These are phyloP conservation scores for Cynanchum wilfordii DNA, from an alignment of 257 asterid species.

Conservation along the genomic window DNA sequence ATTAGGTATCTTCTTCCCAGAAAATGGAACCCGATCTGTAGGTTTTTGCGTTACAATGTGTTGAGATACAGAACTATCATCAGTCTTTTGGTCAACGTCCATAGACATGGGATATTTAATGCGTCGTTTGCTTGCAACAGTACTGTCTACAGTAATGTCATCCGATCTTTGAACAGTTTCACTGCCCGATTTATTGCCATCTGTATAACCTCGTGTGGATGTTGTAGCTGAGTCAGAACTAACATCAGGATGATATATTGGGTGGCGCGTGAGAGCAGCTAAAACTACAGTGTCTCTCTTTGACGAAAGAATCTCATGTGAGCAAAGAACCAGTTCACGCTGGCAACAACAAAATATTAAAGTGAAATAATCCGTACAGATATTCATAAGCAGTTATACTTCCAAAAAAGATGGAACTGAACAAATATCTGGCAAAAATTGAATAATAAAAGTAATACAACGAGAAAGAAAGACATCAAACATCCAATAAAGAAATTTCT, in stretches of 20 bases:
- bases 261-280: constrained; percentile 69
- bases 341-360: constrained; percentile 41
- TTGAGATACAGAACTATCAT: constrained; percentile 68
- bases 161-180: constrained; percentile 78
- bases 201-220: constrained; percentile 67
- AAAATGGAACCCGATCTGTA: constrained; percentile 42
- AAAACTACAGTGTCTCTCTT: constrained; percentile 65
- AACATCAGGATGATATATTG: constrained; percentile 69
- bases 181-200: constrained; percentile 66
- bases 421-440: not conserved
- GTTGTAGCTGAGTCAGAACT: constrained; percentile 98
- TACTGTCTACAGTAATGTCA: constrained; percentile 80
- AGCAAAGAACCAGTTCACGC: constrained; percentile 93
- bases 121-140: constrained; percentile 68
- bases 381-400: not conserved
- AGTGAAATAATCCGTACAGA: not conserved
- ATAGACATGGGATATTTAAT: constrained; percentile 42
- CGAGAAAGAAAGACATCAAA: constrained; percentile 1
- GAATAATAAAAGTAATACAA: constrained; percentile 1
- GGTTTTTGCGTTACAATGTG: constrained; percentile 41
- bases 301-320: constrained; percentile 78
- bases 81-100: constrained; percentile 76
- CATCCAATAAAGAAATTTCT: not conserved
- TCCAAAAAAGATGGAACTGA: not conserved
- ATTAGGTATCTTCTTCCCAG: constrained; percentile 78